A percentile compares a stretch with the other conserved stretches of the same genome.
Conservation (phyloP, 495 filamentous ascomycete genomes). For the Aspergillus affinis region DNA sequence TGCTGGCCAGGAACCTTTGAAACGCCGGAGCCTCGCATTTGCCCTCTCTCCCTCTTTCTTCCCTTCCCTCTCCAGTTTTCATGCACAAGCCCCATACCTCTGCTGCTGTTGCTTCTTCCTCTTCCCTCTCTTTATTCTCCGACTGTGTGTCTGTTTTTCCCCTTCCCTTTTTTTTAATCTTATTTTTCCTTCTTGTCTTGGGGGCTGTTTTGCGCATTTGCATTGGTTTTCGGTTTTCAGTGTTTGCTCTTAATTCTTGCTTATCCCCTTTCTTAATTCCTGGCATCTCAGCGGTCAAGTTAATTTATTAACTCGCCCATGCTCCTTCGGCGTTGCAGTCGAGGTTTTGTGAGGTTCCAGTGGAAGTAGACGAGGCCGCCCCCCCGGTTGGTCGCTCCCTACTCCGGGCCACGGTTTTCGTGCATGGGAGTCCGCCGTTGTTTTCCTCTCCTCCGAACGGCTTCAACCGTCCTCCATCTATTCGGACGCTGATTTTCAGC, state of each 20-base stretch:
- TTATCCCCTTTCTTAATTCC: conserved; percentile 18
- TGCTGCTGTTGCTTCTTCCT: background rate
- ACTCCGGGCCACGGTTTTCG: conserved; percentile 6
- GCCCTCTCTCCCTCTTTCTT: conserved; percentile 18
- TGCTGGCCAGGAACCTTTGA: conserved; percentile 25
- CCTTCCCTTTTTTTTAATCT: background rate
- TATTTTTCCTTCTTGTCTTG: background rate
- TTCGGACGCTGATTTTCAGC: background rate
- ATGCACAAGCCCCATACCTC: conserved; percentile 7
- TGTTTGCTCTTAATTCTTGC: conserved; percentile 10
- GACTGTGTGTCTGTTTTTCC: background rate
- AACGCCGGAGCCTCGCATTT: conserved; percentile 26
- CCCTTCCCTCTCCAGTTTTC: conserved; percentile 14
- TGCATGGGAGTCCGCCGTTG: background rate
- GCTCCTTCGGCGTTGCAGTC: conserved; percentile 16
- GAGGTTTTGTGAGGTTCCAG: conserved; percentile 15
- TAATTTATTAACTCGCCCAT: conserved; percentile 11
- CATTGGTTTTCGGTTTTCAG: conserved; percentile 10
- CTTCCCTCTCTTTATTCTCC: conserved; percentile 6
- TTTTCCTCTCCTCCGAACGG: background rate
- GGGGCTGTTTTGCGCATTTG: conserved; percentile 12
- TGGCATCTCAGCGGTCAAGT: conserved; percentile 5
- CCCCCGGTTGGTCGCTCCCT: conserved; percentile 7
- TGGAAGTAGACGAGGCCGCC: conserved; percentile 12
- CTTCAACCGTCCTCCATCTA: background rate